These are phyloP conservation scores for Saccharomycopsis sp. DNA, from an alignment of 805 yeast species.

Conservation along the genomic window DNA sequence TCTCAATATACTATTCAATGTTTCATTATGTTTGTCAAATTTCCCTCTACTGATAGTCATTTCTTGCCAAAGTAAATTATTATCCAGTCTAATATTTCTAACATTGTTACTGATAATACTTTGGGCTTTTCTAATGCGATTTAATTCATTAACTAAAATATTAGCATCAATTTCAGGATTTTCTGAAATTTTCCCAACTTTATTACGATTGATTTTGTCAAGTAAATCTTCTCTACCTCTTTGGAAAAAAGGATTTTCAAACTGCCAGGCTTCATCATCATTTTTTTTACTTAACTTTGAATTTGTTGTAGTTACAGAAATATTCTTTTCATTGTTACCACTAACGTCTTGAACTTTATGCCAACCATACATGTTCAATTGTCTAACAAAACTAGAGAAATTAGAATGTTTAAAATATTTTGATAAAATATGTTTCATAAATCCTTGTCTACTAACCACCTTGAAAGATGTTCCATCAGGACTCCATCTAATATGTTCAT, in stretches of 20 bases:
- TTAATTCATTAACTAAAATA: slow-evolving; percentile 58
- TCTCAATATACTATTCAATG: slow-evolving; percentile 76
- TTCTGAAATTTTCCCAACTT: slow-evolving; percentile 18
- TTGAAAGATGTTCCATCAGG: slow-evolving; percentile 78
- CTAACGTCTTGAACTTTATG: slow-evolving; percentile 92
- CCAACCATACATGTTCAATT: slow-evolving; percentile 98
- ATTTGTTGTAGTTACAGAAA: slow-evolving; percentile 29
- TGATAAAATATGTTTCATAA: slow-evolving; percentile 78
- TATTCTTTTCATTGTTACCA: slow-evolving; percentile 38
- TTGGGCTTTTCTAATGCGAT: slow-evolving; percentile 68
- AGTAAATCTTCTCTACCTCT: slow-evolving; percentile 74
- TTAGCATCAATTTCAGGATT: slow-evolving; percentile 31
- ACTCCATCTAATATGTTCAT: slow-evolving; percentile 71
- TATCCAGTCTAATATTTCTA: slow-evolving; percentile 72
- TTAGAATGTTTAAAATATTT: slow-evolving; percentile 91
- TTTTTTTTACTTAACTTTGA: slow-evolving; percentile 15
- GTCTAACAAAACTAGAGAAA: slow-evolving; percentile 93
- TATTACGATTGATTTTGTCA: slow-evolving; percentile 69
- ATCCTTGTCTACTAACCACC: slow-evolving; percentile 69
- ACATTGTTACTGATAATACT: slow-evolving; percentile 74
- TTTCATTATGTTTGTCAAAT: slow-evolving; percentile 75
- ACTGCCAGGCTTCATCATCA: slow-evolving; percentile 77
- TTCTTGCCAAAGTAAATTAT: slow-evolving; percentile 87
- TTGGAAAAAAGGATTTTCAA: slow-evolving; percentile 71
- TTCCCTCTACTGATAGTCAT: slow-evolving; percentile 74